phyloP scores from a whole-genome alignment of 768 basidiomycete species.

The Hericium alpestre region DNA sequence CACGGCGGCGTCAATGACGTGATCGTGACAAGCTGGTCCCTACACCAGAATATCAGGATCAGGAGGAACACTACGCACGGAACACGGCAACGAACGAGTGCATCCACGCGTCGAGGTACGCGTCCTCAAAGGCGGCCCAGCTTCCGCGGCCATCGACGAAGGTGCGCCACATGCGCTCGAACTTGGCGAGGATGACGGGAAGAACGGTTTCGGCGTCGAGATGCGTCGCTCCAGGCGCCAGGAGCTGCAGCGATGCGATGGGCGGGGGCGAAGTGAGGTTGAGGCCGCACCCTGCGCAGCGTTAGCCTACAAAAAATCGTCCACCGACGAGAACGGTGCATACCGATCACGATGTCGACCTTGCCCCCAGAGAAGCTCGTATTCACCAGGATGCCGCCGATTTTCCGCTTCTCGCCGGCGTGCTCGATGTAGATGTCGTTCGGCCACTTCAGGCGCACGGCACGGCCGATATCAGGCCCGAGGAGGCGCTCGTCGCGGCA shows the following conservation, averaged over 20 bases:
- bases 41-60: conserved; percentile 19
- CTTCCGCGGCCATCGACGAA: conserved; percentile 59
- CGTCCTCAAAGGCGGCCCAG: conserved; percentile 72
- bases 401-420: conserved; percentile 52
- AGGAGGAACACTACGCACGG: background rate
- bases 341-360: conserved; percentile 76
- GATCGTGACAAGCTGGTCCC: conserved; percentile 75
- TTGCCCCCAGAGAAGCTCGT: conserved; percentile 67
- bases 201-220: conserved; percentile 67
- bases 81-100: conserved; percentile 61
- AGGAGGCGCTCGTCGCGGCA: conserved; percentile 53
- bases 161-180: conserved; percentile 66
- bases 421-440: conserved; percentile 81
- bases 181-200: conserved; percentile 64
- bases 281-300: conserved; percentile 66
- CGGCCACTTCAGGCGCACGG: conserved; percentile 87
- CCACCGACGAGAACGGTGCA: conserved; percentile 21
- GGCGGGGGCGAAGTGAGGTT: conserved; percentile 80
- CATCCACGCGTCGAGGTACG: conserved; percentile 77
- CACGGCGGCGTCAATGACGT: conserved; percentile 64
- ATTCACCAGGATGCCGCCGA: conserved; percentile 89
- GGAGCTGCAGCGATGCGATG: conserved; percentile 69
- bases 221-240: conserved; percentile 31
- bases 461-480: conserved; percentile 32
- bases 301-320: no score